Base-by-base conservation (phyloP, 1,139 yeast genomes). In the Pichia cactophila region DNA sequence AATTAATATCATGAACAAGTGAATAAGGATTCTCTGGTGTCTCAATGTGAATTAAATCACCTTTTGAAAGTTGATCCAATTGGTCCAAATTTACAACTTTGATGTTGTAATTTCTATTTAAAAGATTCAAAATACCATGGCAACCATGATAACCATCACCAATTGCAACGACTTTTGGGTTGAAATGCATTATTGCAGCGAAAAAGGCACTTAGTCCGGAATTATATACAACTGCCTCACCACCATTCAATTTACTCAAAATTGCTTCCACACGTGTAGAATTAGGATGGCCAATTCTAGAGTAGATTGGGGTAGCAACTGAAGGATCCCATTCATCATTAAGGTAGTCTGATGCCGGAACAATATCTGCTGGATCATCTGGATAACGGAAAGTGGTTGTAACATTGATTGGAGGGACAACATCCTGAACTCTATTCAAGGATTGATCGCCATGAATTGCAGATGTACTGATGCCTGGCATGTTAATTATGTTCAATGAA, bases 11-110 rank as follows among this genome's bases (percentile, higher is more conserved):
- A 54, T 71, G 72, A 23, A 81, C 77, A 1, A 72, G 67, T 1
- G 95, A 95, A 47, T 73, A 78, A 23, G 97, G 97, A 64, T 89
- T 89, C 31, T 86, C 81, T 0, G 97, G 97, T 0, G 95, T 81
- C 67, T 89, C 97, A 44, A 89, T 62, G 62, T 88, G 95, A 39
- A 89, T 75, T 40, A 89, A 67, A 63, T 89, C 97, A 29, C 96
- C 96, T 38, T 67, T 57, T 26, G 74, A 69, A 49, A 84, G 69
- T 31, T 76, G 69, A 38, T 69, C 68, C 43, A 70, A 66, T 49
- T 80, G 81, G 29, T 77, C 79, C 33, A 85, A 69, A 0, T 73
- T 64, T 45, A 79, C 70, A 47, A 76, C 72, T 55, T 82, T 72
- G 47, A 83, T 62, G 1, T 83, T 84, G 47, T 76, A 72, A 55